phyloP scores from a whole-genome alignment of 768 basidiomycete species.

The Auricularia sp. region DNA sequence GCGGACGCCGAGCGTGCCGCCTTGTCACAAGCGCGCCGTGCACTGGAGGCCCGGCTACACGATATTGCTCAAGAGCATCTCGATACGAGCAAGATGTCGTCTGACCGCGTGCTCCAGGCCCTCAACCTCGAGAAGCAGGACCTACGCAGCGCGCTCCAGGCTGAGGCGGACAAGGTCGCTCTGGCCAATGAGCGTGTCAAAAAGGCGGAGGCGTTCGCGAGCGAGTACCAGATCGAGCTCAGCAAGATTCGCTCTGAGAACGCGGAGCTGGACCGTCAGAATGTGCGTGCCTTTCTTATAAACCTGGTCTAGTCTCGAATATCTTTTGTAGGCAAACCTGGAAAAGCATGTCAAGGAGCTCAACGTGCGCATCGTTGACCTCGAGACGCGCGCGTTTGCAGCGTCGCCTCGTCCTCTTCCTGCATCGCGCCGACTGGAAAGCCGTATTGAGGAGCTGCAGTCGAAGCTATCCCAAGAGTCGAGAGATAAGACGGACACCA shows the following conservation, averaged over 20 bases:
- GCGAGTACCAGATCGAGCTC: constrained; percentile 67
- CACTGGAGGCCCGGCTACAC: constrained; percentile 71
- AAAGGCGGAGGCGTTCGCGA: constrained; percentile 67
- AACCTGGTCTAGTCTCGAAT: constrained; percentile 4
- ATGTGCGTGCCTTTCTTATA: constrained; percentile 37
- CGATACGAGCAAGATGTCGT: constrained; percentile 58
- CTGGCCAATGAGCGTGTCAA: constrained; percentile 71
- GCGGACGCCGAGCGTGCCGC: constrained; percentile 73
- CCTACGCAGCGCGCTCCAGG: constrained; percentile 65
- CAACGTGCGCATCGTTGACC: constrained; percentile 71
- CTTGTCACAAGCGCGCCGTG: constrained; percentile 72
- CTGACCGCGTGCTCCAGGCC: constrained; percentile 65
- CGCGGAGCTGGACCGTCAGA: constrained; percentile 65
- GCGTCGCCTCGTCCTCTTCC: constrained; percentile 40
- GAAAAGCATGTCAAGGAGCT: constrained; percentile 83
- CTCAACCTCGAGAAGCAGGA: constrained; percentile 76
- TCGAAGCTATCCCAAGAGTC: constrained; percentile 46
- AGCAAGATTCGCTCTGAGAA: constrained; percentile 73
- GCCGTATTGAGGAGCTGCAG: constrained; percentile 62
- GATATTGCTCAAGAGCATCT: constrained; percentile 67
- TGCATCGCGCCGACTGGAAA: constrained; percentile 52
- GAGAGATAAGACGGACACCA: constrained; percentile 32
- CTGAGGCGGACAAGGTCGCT: constrained; percentile 62
- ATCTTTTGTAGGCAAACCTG: constrained; percentile 49
- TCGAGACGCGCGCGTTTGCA: constrained; percentile 68